A percentile compares a stretch with the other conserved stretches of the same genome.
Evolutionary conservation across 2,329 filamentous ascomycete species (phyloP).

Genomic region (Keithomyces neogunnii): DNA sequence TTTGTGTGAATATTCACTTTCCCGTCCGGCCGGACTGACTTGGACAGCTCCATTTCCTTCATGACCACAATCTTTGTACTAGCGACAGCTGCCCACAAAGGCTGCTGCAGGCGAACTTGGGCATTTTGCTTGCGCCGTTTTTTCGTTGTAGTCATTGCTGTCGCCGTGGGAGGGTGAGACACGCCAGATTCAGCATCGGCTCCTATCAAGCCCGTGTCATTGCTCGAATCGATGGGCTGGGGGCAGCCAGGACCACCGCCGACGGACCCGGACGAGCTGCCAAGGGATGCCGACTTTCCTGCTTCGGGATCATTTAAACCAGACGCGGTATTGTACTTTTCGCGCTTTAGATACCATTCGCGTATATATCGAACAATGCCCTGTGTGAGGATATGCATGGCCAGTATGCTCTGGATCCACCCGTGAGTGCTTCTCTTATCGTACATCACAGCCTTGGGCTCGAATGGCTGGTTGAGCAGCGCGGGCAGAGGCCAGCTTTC

Average conservation of each 20-base stretch:
- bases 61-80: conserved; percentile 96
- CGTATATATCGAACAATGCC: conserved; percentile 63
- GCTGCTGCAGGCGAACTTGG: conserved; percentile 82
- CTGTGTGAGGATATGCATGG: conserved; percentile 68
- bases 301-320: conserved; percentile 54
- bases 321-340: conserved; percentile 43
- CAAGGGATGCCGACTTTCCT: conserved; percentile 37
- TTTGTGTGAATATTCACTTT: conserved; percentile 69
- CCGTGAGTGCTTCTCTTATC: conserved; percentile 53
- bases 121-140: conserved; percentile 87
- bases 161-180: conserved; percentile 22
- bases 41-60: conserved; percentile 80
- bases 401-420: conserved; percentile 60
- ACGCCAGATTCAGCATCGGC: conserved; percentile 39
- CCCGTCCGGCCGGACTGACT: conserved; percentile 59
- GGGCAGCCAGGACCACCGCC: conserved; percentile 14
- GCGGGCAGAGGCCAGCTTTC: conserved; percentile 36
- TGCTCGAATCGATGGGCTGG: neutral
- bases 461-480: conserved; percentile 39
- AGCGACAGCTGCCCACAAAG: conserved; percentile 87
- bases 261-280: conserved; percentile 12
- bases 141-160: conserved; percentile 46
- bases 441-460: conserved; percentile 32
- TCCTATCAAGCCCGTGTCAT: conserved; percentile 36
- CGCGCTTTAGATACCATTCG: conserved; percentile 56